phyloP scores from a whole-genome alignment of 2,329 filamentous ascomycete genomes.

The Capronia americana region DNA sequence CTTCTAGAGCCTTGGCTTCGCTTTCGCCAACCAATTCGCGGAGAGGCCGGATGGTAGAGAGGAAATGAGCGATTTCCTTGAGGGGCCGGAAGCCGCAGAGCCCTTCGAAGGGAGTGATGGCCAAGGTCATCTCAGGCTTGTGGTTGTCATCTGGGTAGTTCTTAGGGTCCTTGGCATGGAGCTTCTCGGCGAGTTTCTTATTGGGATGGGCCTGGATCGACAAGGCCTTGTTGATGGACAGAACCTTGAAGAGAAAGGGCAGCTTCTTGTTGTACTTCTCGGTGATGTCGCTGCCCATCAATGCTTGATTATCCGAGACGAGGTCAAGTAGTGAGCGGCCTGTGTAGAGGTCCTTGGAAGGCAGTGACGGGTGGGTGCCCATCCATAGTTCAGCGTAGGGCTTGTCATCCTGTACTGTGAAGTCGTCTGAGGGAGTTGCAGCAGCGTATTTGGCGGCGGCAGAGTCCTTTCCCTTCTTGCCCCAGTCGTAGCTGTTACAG shows the following conservation, averaged over 20 bases:
- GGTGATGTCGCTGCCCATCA: constrained; percentile 76
- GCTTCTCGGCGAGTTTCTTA: constrained; percentile 87
- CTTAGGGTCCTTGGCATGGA: constrained; percentile 84
- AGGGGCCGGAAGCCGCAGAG: constrained; percentile 94
- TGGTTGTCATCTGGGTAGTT: constrained; percentile 99
- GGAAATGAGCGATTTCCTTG: constrained; percentile 83
- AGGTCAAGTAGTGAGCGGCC: constrained; percentile 86
- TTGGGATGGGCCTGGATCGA: constrained; percentile 98
- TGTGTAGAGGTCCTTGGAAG: constrained; percentile 85
- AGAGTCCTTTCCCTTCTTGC: constrained; percentile 86
- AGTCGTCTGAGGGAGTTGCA: constrained; percentile 75
- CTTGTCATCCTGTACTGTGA: constrained; percentile 81
- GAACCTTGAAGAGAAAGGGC: constrained; percentile 96
- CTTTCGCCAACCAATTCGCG: constrained; percentile 71
- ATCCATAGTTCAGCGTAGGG: constrained; percentile 99
- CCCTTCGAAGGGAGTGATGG: constrained; percentile 93
- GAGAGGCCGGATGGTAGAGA: constrained; percentile 69
- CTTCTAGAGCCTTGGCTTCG: constrained; percentile 63
- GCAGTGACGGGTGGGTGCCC: constrained; percentile 96
- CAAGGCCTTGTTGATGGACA: constrained; percentile 93
- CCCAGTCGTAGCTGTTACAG: constrained; percentile 99
- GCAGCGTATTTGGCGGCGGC: constrained; percentile 89
- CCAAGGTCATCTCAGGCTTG: constrained; percentile 99
- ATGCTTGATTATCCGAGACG: constrained; percentile 81
- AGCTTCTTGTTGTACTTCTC: constrained; percentile 80